Percentiles rank a stretch among this genome's conserved stretches.
phyloP scores from a whole-genome alignment of 2,329 filamentous ascomycete species.

The Bipolaris oryzae region DNA sequence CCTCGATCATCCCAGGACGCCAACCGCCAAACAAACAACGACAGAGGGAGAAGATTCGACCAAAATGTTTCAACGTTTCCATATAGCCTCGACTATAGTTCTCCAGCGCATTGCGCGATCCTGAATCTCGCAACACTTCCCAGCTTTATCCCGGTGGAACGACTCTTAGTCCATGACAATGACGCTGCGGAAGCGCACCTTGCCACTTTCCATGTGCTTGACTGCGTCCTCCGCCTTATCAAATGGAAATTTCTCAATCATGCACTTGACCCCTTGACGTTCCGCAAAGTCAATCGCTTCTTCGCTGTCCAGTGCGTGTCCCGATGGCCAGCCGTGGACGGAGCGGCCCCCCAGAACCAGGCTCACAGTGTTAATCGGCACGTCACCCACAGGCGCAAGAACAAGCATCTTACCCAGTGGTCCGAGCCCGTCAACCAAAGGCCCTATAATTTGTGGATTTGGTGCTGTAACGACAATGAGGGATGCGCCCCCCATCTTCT shows the following conservation, averaged over 20 bases:
- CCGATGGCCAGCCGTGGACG: conserved; percentile 60
- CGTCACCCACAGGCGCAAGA: conserved; percentile 59
- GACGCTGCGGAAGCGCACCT: conserved; percentile 59
- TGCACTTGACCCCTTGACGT: conserved; percentile 56
- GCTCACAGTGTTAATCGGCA: conserved; percentile 51
- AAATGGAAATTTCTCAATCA: conserved; percentile 61
- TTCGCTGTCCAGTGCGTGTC: conserved; percentile 59
- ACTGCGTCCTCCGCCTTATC: conserved; percentile 58
- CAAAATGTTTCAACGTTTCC: conserved; percentile 18
- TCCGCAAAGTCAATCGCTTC: conserved; percentile 60
- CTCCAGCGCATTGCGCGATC: neutral
- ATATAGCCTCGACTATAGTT: conserved; percentile 8
- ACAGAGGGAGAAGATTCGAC: neutral
- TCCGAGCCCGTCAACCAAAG: conserved; percentile 61
- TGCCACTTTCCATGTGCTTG: conserved; percentile 57
- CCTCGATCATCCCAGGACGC: conserved; percentile 7
- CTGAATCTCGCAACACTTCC: neutral
- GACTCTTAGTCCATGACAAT: conserved; percentile 52
- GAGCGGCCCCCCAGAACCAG: conserved; percentile 56
- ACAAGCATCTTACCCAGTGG: conserved; percentile 64
- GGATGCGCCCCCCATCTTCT: conserved; percentile 65
- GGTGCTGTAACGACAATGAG: conserved; percentile 69
- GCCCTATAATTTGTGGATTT: conserved; percentile 60
- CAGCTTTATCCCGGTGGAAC: neutral
- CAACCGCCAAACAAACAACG: neutral